phyloP scores from a whole-genome alignment of 2,329 filamentous ascomycete species.

The Paecilomyces sp. region DNA sequence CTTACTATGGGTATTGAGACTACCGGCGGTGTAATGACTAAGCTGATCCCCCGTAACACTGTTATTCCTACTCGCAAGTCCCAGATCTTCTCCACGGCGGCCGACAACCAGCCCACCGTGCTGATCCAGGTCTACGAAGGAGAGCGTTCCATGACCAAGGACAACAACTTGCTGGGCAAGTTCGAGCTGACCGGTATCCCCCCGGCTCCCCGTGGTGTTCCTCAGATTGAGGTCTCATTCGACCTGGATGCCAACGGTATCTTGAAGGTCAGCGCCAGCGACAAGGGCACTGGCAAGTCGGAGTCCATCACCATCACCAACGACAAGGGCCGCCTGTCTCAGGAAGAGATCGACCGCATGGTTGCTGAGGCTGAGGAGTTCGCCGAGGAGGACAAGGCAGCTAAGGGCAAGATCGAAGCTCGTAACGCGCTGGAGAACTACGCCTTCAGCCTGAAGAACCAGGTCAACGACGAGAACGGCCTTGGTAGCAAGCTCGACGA shows the following conservation, averaged over 20 bases:
- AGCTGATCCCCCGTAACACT: constrained; percentile 90
- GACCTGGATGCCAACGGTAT: constrained; percentile 98
- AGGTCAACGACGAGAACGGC: constrained; percentile 93
- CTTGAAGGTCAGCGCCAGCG: constrained; percentile 87
- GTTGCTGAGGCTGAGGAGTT: constrained; percentile 97
- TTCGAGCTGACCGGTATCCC: constrained; percentile 97
- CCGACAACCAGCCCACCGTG: constrained; percentile 93
- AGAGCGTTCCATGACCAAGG: constrained; percentile 88
- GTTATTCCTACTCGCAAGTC: constrained; percentile 93
- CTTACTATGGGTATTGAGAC: constrained; percentile 96
- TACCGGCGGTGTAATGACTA: constrained; percentile 95
- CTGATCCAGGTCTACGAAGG: constrained; percentile 94
- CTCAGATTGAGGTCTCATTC: constrained; percentile 97
- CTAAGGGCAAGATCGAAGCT: constrained; percentile 91
- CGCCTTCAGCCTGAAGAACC: constrained; percentile 98
- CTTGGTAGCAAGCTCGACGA: constrained; percentile 98
- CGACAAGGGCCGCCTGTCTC: constrained; percentile 94
- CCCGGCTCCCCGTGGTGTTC: constrained; percentile 88
- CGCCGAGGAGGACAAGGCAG: constrained; percentile 98
- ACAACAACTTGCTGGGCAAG: constrained; percentile 96
- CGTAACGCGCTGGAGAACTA: constrained; percentile 98
- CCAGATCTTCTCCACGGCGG: constrained; percentile 95
- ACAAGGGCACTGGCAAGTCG: constrained; percentile 96
- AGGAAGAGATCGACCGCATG: constrained; percentile 99
- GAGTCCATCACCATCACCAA: constrained; percentile 99